phyloP scores from a whole-genome alignment of 371 early-diverging fungal species.

The Chytridium lagenaria region DNA sequence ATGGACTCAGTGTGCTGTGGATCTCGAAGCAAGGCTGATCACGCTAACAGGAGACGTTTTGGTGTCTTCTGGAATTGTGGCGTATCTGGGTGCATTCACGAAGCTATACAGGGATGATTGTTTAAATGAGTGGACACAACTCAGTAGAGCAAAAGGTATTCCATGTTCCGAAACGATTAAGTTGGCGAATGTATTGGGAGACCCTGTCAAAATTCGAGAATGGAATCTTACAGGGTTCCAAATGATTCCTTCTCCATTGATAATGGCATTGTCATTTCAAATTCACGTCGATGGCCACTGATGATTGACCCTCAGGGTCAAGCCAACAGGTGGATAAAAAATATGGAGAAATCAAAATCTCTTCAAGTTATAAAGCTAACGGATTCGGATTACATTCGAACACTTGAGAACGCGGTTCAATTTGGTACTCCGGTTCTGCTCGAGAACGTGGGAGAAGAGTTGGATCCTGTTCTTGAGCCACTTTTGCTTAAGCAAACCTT shows the following conservation, averaged over 20 bases:
- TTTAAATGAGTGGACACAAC: constrained; percentile 48
- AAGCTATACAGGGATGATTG: constrained; percentile 60
- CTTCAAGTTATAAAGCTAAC: constrained; percentile 59
- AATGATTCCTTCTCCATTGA: constrained; percentile 63
- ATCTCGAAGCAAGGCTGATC: constrained; percentile 49
- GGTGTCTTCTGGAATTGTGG: constrained; percentile 58
- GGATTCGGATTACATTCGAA: constrained; percentile 59
- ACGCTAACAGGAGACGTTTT: constrained; percentile 60
- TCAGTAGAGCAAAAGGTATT: constrained; percentile 50
- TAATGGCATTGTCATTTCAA: constrained; percentile 59
- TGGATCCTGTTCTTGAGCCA: constrained; percentile 63
- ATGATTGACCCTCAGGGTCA: constrained; percentile 66
- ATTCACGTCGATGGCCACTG: constrained; percentile 60
- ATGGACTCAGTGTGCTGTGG: constrained; percentile 59
- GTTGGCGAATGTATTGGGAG: constrained; percentile 53
- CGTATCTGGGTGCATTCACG: constrained; percentile 62
- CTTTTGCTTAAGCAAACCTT: constrained; percentile 62
- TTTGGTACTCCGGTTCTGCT: constrained; percentile 62
- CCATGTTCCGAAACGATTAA: constrained; percentile 58
- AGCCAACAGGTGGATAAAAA: constrained; percentile 64
- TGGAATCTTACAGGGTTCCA: constrained; percentile 61
- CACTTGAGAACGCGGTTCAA: constrained; percentile 62
- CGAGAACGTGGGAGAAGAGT: constrained; percentile 60
- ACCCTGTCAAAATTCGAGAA: constrained; percentile 56
- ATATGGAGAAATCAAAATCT: constrained; percentile 58